Percentiles rank a stretch among this genome's conserved stretches.
phyloP scores from a whole-genome alignment of 352 stramenopile species.

The Globisporangium alternatum region DNA sequence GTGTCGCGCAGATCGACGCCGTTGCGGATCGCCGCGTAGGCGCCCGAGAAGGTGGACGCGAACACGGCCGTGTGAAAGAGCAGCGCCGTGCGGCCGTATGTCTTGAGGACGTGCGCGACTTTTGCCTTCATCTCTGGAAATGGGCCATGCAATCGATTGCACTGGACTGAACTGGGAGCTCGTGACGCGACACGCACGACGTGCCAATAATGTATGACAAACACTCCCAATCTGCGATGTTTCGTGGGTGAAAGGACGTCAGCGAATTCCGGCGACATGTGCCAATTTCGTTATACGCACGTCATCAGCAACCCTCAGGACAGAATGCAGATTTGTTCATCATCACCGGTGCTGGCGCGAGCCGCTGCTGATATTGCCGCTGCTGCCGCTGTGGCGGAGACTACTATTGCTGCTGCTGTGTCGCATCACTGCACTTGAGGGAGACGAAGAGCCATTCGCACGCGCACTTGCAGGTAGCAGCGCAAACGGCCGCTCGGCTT shows the following conservation, averaged over 20 bases:
- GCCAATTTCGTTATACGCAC: neutral
- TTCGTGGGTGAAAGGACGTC: neutral
- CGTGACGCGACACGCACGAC: slow-evolving; percentile 1
- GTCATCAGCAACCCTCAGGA: neutral
- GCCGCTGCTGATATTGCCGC: neutral
- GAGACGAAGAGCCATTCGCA: neutral
- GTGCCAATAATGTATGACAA: neutral
- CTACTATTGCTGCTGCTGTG: neutral
- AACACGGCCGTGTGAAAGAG: slow-evolving; percentile 94
- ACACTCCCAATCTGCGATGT: neutral
- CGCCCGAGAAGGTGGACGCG: slow-evolving; percentile 91
- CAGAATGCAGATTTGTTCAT: slow-evolving; percentile 3
- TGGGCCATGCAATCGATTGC: neutral
- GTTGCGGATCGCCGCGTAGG: slow-evolving; percentile 64
- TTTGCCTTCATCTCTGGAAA: slow-evolving; percentile 46
- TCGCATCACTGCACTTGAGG: neutral
- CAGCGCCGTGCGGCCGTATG: slow-evolving; percentile 94
- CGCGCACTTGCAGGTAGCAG: slow-evolving; percentile 13
- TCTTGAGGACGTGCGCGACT: slow-evolving; percentile 80
- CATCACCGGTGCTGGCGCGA: slow-evolving; percentile 6
- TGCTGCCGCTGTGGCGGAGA: neutral
- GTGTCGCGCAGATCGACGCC: slow-evolving; percentile 60
- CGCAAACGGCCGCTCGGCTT: slow-evolving; percentile 13
- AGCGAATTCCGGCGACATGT: slow-evolving; percentile 3
- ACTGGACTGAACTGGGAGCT: neutral